A percentile compares a stretch with the other conserved stretches of the same genome.
Conservation (phyloP, 352 stramenopile genomes). For the Phytophthora chlamydospora region DNA sequence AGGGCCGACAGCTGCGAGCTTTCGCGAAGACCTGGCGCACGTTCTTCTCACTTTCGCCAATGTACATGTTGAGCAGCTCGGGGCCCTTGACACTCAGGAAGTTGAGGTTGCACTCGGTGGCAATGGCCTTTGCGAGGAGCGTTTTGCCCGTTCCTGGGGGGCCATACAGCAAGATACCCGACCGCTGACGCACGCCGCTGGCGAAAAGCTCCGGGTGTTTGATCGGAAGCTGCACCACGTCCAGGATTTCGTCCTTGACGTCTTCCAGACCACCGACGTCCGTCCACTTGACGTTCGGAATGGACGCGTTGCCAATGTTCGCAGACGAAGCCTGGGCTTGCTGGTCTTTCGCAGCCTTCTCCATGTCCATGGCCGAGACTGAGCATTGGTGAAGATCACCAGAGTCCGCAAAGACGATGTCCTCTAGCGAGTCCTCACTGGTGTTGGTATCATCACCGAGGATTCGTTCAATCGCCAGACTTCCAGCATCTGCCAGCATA, state of each 20-base stretch:
- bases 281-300: conserved; percentile 97
- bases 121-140: conserved; percentile 95
- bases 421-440: conserved; percentile 33
- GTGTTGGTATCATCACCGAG: conserved; percentile 27
- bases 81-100: conserved; percentile 97
- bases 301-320: conserved; percentile 70
- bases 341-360: conserved; percentile 65
- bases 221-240: conserved; percentile 85
- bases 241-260: conserved; percentile 97
- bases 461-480: conserved; percentile 56
- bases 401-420: conserved; percentile 30
- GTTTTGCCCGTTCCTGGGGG: conserved; percentile 94
- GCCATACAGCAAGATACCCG: conserved; percentile 84
- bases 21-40: conserved; percentile 94
- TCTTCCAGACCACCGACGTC: conserved; percentile 99
- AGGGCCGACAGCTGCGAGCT: conserved; percentile 79
- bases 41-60: conserved; percentile 97
- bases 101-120: conserved; percentile 95
- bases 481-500: conserved; percentile 67
- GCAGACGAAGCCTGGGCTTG: conserved; percentile 70
- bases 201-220: conserved; percentile 87
- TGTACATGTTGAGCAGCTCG: conserved; percentile 98
- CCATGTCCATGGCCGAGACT: conserved; percentile 54
- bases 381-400: conserved; percentile 27
- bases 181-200: conserved; percentile 76